Percentiles rank a stretch among this genome's conserved stretches.
These are phyloP conservation scores for Plenodomus tracheiphilus DNA, from an alignment of 2,329 filamentous ascomycete species.

Conservation along the genomic window DNA sequence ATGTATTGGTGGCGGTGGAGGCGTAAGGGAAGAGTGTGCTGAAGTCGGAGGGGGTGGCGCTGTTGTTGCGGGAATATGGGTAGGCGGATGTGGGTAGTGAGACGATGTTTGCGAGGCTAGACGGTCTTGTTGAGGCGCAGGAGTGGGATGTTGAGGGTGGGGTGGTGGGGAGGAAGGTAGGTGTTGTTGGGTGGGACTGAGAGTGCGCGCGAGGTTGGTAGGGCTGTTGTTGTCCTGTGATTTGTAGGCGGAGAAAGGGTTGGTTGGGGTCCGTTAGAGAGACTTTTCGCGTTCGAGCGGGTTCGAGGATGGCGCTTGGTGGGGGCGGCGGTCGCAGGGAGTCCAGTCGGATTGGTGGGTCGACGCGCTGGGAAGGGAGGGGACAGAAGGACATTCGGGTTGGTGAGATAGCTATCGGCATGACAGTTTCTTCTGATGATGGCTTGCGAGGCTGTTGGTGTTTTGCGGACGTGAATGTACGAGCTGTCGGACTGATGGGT, in stretches of 20 bases:
- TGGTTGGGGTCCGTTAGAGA: conserved; percentile 38
- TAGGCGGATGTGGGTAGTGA: conserved; percentile 19
- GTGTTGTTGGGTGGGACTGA: conserved; percentile 19
- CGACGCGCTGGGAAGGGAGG: conserved; percentile 23
- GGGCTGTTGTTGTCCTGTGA: conserved; percentile 20
- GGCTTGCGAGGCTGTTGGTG: conserved; percentile 21
- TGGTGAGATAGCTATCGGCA: conserved; percentile 18
- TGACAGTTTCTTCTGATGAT: conserved; percentile 16
- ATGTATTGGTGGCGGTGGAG: conserved; percentile 14
- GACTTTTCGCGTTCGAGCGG: conserved; percentile 23
- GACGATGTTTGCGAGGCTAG: conserved; percentile 30
- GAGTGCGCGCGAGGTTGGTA: conserved; percentile 7
- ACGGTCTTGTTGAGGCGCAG: conserved; percentile 20
- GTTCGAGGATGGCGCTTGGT: conserved; percentile 11
- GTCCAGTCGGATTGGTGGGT: conserved; percentile 38
- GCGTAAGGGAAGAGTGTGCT: conserved; percentile 28
- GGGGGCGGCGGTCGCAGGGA: conserved; percentile 29
- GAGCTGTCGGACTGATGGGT: conserved; percentile 26
- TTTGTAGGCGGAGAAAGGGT: conserved; percentile 32
- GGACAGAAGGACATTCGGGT: conserved; percentile 21
- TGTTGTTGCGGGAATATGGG: conserved; percentile 25
- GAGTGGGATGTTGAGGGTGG: conserved; percentile 29
- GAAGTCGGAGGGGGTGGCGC: conserved; percentile 34
- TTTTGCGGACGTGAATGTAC: conserved; percentile 29
- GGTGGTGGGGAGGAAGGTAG: conserved; percentile 23